Evolutionary conservation across 495 filamentous ascomycete species (phyloP).

Genomic region (Podospora comata): DNA sequence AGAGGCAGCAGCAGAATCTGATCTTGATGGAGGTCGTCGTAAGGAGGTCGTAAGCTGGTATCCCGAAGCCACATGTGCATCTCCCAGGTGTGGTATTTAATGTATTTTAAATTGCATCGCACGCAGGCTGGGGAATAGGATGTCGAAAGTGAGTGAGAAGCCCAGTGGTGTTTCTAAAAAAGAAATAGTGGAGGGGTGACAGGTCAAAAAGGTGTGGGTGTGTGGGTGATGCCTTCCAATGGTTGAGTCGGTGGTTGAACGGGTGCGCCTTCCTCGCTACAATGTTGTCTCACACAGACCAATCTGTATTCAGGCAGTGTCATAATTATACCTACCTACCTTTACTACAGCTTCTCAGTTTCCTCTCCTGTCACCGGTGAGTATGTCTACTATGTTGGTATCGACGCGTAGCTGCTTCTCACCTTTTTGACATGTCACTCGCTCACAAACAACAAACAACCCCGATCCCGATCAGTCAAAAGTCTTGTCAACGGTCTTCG

Average conservation of each 20-base stretch:
- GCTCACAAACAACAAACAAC: background rate
- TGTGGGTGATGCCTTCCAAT: background rate
- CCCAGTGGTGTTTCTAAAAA: slow-evolving; percentile 20
- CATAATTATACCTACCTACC: background rate
- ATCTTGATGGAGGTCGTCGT: slow-evolving; percentile 22
- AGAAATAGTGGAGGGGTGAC: slow-evolving; percentile 13
- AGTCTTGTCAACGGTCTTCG: background rate
- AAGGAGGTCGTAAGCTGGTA: slow-evolving; percentile 21
- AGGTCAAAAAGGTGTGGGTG: background rate
- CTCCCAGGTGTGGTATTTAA: slow-evolving; percentile 28
- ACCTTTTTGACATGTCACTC: background rate
- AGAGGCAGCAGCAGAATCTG: slow-evolving; percentile 20
- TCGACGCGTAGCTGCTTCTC: background rate
- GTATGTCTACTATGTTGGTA: background rate
- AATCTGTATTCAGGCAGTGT: background rate
- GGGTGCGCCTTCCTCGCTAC: background rate
- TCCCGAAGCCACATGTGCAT: slow-evolving; percentile 32
- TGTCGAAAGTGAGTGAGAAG: background rate
- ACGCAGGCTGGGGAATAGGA: slow-evolving; percentile 16
- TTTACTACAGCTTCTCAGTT: background rate
- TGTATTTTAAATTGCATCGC: slow-evolving; percentile 30
- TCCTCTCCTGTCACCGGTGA: background rate
- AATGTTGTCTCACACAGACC: too few relatives aligned
- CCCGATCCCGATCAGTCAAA: background rate
- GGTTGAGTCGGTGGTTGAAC: background rate